These are phyloP conservation scores for Calycina herbarum DNA, from an alignment of 2,329 filamentous ascomycete genomes.

Conservation along the genomic window DNA sequence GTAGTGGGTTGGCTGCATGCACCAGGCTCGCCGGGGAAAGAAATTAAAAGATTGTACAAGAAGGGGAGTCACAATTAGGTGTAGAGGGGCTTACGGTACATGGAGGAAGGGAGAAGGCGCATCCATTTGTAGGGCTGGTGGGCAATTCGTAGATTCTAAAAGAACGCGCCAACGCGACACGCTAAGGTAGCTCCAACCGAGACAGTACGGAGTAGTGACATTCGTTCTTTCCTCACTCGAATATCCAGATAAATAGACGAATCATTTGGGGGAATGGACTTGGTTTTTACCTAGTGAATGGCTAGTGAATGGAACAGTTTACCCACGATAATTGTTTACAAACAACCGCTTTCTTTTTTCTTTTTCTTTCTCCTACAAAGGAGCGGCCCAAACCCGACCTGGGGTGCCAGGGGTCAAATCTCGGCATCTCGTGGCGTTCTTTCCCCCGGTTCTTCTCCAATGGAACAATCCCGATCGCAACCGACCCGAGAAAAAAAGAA, in stretches of 20 bases:
- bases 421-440: background rate
- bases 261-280: background rate
- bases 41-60: background rate
- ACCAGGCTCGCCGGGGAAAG: background rate
- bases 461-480: too few species aligned
- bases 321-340: background rate
- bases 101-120: too few species aligned
- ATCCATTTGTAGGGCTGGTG: background rate
- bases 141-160: background rate
- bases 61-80: background rate
- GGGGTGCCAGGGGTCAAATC: background rate
- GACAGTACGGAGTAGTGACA: too few species aligned
- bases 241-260: background rate
- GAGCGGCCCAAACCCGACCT: background rate
- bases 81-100: background rate
- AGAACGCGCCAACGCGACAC: too few species aligned
- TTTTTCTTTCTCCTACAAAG: background rate
- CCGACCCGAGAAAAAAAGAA: background rate
- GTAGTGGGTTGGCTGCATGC: background rate
- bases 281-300: too few species aligned
- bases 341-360: background rate
- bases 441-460: background rate
- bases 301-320: background rate
- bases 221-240: background rate
- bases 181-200: too few species aligned